Conservation (phyloP, 176 grass and related monocot species). For the barley (Hordeum vulgare) region DNA sequence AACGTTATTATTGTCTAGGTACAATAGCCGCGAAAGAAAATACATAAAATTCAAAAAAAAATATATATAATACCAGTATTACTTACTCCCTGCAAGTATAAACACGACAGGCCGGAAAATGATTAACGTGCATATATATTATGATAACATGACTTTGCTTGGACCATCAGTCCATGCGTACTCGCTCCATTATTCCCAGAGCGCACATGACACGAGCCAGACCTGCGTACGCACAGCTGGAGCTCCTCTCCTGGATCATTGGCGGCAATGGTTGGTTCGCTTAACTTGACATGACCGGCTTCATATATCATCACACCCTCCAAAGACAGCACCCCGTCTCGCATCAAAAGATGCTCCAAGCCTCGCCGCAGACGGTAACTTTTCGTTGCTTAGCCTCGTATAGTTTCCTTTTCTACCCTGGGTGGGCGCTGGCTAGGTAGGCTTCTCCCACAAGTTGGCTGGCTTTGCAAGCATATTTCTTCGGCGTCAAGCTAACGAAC, state of each 20-base stretch:
- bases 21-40: not conserved
- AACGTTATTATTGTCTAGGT: not conserved
- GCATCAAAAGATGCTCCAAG: not conserved
- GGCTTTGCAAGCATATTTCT: conserved; percentile 26
- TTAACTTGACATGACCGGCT: not conserved
- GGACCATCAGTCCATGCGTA: not conserved
- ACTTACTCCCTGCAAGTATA: not conserved
- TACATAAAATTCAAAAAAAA: no score
- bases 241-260: not conserved
- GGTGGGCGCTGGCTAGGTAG: no score
- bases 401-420: no score
- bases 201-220: not conserved
- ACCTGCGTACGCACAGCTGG: not conserved
- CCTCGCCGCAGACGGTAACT: not conserved
- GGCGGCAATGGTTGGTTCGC: not conserved
- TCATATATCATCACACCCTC: not conserved
- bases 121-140: not conserved
- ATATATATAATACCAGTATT: no score
- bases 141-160: not conserved
- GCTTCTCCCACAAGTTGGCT: conserved; percentile 16
- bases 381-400: not conserved
- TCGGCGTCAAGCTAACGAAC: conserved; percentile 19
- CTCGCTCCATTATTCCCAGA: not conserved
- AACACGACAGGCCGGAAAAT: not conserved
- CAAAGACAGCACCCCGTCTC: not conserved